Percentiles rank a stretch among this genome's conserved stretches.
Conservation (phyloP, 306 rosid species). For the Ormosia semicastrata region DNA sequence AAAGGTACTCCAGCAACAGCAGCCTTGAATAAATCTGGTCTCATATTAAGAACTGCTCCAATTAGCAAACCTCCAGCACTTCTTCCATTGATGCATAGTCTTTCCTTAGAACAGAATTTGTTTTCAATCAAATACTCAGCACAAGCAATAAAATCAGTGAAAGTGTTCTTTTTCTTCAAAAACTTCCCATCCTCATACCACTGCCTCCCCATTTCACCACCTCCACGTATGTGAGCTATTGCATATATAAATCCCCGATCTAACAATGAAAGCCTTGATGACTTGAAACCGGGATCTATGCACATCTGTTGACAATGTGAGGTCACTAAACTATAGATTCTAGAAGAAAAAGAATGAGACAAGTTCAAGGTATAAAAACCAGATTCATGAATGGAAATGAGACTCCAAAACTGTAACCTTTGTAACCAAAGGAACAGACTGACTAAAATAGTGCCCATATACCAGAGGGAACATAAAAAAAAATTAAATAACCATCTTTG, state of each 20-base stretch:
- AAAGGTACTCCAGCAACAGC: constrained; percentile 96
- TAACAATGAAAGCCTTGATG: constrained; percentile 81
- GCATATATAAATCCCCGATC: constrained; percentile 86
- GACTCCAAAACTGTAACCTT: constrained; percentile 11
- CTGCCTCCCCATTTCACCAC: constrained; percentile 98
- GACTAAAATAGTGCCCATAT: not conserved
- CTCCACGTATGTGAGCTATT: constrained; percentile 94
- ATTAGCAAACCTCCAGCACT: constrained; percentile 97
- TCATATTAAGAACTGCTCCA: constrained; percentile 96
- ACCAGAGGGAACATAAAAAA: not conserved
- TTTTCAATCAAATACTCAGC: constrained; percentile 83
- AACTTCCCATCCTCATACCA: constrained; percentile 97
- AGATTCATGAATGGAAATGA: constrained; percentile 21
- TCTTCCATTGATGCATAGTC: constrained; percentile 77
- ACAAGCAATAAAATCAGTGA: constrained; percentile 85
- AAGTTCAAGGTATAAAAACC: not conserved
- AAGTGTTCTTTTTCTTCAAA: constrained; percentile 83
- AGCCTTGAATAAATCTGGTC: constrained; percentile 95
- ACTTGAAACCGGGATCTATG: constrained; percentile 74
- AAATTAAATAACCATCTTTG: not conserved
- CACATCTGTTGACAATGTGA: constrained; percentile 51
- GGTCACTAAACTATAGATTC: constrained; percentile 16
- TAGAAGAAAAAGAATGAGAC: not conserved
- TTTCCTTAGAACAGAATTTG: constrained; percentile 73
- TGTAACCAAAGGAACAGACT: constrained; percentile 16